Evolutionary conservation across 78 protist species (phyloP).

Genomic region (Polysphondylium violaceum): DNA sequence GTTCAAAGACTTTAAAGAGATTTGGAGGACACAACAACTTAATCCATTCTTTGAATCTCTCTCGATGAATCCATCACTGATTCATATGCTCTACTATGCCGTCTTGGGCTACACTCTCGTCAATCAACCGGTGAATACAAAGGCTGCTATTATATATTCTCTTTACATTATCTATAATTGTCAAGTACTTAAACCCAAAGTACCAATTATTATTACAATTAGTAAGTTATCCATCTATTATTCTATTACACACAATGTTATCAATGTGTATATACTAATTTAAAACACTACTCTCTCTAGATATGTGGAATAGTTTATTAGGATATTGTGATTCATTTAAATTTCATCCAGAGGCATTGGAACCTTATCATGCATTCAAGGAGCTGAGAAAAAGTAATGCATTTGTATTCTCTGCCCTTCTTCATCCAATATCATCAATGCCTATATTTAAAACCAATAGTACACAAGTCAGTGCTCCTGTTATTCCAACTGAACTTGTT

Average conservation of each 20-base stretch:
- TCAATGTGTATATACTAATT: not conserved
- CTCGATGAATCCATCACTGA: not conserved
- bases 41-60: slow-evolving; percentile 23
- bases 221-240: slow-evolving; percentile 15
- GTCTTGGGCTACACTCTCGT: slow-evolving; percentile 40
- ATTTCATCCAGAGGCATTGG: not conserved
- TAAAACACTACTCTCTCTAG: not conserved
- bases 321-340: slow-evolving; percentile 43
- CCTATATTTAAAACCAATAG: slow-evolving; percentile 46
- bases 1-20: slow-evolving; percentile 17
- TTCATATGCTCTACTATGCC: slow-evolving; percentile 60
- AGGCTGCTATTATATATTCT: slow-evolving; percentile 30
- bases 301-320: slow-evolving; percentile 49
- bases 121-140: slow-evolving; percentile 30
- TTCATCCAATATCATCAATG: slow-evolving; percentile 40
- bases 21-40: slow-evolving; percentile 16
- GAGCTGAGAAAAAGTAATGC: not conserved
- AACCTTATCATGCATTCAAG: slow-evolving; percentile 57
- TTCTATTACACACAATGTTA: not conserved
- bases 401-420: slow-evolving; percentile 39
- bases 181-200: slow-evolving; percentile 14
- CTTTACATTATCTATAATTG: slow-evolving; percentile 33
- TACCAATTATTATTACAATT: slow-evolving; percentile 20
- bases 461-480: not conserved
- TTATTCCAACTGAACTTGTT: slow-evolving; percentile 38